Conservation (phyloP, 257 asterid genomes). For the Forsythia viridissima region DNA sequence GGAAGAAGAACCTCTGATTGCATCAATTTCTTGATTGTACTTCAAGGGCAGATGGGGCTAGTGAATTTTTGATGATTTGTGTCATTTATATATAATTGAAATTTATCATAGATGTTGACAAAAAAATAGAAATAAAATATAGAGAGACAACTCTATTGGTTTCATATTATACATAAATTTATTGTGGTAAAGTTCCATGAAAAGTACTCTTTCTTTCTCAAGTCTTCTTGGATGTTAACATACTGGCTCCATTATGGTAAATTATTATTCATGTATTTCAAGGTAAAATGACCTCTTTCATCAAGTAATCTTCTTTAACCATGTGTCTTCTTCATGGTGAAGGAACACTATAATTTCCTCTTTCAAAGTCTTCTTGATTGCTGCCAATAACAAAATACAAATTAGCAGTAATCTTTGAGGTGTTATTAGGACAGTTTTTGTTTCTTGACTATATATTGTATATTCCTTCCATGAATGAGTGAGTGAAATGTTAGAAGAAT, state of each 20-base stretch:
- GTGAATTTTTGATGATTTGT: neutral
- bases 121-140: constrained; percentile 7
- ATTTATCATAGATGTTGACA: constrained; percentile 15
- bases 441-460: no score
- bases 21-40: constrained; percentile 36
- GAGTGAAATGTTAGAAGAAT: no score
- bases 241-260: neutral
- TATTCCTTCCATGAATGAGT: no score
- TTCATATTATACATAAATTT: constrained; percentile 3
- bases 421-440: neutral
- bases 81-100: constrained; percentile 17
- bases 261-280: constrained; percentile 22
- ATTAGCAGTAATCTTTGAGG: neutral
- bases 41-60: constrained; percentile 15
- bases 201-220: constrained; percentile 42
- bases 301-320: constrained; percentile 31
- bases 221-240: constrained; percentile 36
- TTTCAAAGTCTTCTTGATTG: neutral
- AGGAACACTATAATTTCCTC: neutral
- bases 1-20: constrained; percentile 45
- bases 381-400: neutral
- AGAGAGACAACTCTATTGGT: constrained; percentile 35
- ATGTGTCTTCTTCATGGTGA: constrained; percentile 24
- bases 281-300: neutral
- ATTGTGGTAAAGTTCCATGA: constrained; percentile 34